A percentile compares a stretch with the other conserved stretches of the same genome.
These are phyloP conservation scores for Piper betle DNA, from an alignment of 164 flowering plant species.

Conservation along the genomic window DNA sequence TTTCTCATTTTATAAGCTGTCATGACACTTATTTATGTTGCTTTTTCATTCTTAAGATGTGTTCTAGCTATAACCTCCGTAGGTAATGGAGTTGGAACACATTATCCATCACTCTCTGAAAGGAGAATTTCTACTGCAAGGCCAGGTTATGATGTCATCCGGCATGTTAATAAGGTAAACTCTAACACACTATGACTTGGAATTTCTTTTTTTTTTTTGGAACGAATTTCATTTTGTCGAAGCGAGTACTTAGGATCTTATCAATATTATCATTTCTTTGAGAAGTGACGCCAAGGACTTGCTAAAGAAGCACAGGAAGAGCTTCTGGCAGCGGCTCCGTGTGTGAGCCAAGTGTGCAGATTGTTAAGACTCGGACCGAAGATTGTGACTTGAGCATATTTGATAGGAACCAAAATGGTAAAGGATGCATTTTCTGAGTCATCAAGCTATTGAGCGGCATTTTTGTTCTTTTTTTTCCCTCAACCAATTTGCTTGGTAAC, in stretches of 20 bases:
- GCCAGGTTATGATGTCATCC: slow-evolving; percentile 67
- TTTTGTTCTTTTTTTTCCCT: too few species aligned
- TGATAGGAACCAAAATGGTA: neutral
- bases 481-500: too few species aligned
- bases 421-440: neutral
- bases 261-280: neutral
- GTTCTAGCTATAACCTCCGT: neutral
- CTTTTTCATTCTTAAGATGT: too few species aligned
- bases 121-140: slow-evolving; percentile 50
- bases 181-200: neutral
- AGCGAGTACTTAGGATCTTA: too few species aligned
- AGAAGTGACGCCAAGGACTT: slow-evolving; percentile 58
- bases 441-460: too few species aligned
- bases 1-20: neutral
- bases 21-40: neutral
- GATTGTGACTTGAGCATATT: slow-evolving; percentile 13
- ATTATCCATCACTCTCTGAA: slow-evolving; percentile 53
- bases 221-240: neutral
- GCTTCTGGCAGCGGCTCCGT: slow-evolving; percentile 32
- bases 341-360: slow-evolving; percentile 33
- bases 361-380: slow-evolving; percentile 47
- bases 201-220: neutral
- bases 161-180: slow-evolving; percentile 44
- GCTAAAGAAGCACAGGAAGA: slow-evolving; percentile 52
- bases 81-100: slow-evolving; percentile 56